A percentile compares a stretch with the other conserved stretches of the same genome.
Evolutionary conservation across 1,284 basidiomycete species (phyloP).

Genomic region (Cutaneotrichosporon daszewskae): DNA sequence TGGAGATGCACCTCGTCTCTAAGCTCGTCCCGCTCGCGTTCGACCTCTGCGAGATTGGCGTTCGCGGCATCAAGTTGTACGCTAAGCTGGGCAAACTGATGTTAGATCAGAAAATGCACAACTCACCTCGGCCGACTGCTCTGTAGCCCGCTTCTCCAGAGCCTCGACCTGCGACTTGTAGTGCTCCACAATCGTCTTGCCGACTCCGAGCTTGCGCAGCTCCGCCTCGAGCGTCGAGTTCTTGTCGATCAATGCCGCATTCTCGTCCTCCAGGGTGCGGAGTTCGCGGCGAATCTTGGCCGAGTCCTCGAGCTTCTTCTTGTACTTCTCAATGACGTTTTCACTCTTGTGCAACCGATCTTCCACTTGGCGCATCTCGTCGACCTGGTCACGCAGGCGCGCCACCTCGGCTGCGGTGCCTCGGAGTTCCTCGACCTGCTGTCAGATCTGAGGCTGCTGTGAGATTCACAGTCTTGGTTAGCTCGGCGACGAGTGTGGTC

Average conservation of each 20-base stretch:
- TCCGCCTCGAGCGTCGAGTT: constrained; percentile 87
- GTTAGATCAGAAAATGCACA: too few relatives aligned
- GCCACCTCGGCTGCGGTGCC: constrained; percentile 66
- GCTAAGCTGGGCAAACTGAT: constrained; percentile 58
- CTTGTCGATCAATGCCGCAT: constrained; percentile 81
- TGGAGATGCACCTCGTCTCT: constrained; percentile 80
- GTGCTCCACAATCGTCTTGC: constrained; percentile 78
- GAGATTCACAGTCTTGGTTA: constrained; percentile 58
- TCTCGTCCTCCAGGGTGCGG: constrained; percentile 84
- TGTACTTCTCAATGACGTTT: constrained; percentile 97
- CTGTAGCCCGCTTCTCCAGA: constrained; percentile 60
- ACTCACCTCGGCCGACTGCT: constrained; percentile 22
- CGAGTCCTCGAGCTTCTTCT: constrained; percentile 93
- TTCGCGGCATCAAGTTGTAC: constrained; percentile 72
- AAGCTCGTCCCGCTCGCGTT: constrained; percentile 68
- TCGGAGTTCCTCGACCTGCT: constrained; percentile 72
- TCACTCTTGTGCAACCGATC: constrained; percentile 89
- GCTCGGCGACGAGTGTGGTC: constrained; percentile 59
- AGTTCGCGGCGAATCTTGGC: constrained; percentile 79
- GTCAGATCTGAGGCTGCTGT: constrained; percentile 1
- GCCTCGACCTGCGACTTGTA: constrained; percentile 83
- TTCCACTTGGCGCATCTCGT: constrained; percentile 88
- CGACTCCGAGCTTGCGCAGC: constrained; percentile 74
- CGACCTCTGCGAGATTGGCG: constrained; percentile 57
- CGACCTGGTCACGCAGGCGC: constrained; percentile 83